A percentile compares a stretch with the other conserved stretches of the same genome.
phyloP scores from a whole-genome alignment of 371 early-diverging fungal genomes.

The Furculomyces boomerangus region DNA sequence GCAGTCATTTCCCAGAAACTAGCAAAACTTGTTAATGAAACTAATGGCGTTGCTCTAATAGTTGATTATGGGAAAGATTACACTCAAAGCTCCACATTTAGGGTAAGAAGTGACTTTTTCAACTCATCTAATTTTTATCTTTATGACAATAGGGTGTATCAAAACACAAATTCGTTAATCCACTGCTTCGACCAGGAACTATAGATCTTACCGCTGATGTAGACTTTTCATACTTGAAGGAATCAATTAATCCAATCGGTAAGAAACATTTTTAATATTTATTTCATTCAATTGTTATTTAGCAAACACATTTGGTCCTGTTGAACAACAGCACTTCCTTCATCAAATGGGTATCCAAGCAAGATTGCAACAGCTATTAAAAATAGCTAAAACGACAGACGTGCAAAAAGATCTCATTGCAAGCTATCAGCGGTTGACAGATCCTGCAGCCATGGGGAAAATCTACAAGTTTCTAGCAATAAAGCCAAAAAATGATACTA shows the following conservation, averaged over 20 bases:
- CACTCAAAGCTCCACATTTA: constrained; percentile 52
- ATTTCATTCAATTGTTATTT: neutral
- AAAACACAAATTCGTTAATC: constrained; percentile 59
- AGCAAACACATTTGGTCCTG: constrained; percentile 50
- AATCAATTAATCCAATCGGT: constrained; percentile 34
- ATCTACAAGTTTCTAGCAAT: constrained; percentile 62
- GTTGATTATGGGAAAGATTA: constrained; percentile 85
- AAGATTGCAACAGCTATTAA: constrained; percentile 50
- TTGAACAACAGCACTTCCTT: constrained; percentile 67
- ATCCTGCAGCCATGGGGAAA: constrained; percentile 55
- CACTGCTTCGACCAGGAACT: constrained; percentile 61
- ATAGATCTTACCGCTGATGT: constrained; percentile 88
- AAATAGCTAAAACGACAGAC: constrained; percentile 27
- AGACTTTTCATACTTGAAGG: constrained; percentile 60
- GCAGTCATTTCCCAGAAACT: constrained; percentile 39
- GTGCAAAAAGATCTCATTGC: constrained; percentile 38
- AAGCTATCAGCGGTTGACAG: constrained; percentile 53
- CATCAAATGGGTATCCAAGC: constrained; percentile 67
- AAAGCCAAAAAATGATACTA: constrained; percentile 15
- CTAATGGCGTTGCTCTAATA: constrained; percentile 58
- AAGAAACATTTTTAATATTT: neutral
- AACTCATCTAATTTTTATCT: neutral
- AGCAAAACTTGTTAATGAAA: constrained; percentile 34
- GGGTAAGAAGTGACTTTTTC: constrained; percentile 31
- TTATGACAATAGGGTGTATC: constrained; percentile 50